phyloP scores from a whole-genome alignment of 257 asterid species.

The Hygrophila difformis region DNA sequence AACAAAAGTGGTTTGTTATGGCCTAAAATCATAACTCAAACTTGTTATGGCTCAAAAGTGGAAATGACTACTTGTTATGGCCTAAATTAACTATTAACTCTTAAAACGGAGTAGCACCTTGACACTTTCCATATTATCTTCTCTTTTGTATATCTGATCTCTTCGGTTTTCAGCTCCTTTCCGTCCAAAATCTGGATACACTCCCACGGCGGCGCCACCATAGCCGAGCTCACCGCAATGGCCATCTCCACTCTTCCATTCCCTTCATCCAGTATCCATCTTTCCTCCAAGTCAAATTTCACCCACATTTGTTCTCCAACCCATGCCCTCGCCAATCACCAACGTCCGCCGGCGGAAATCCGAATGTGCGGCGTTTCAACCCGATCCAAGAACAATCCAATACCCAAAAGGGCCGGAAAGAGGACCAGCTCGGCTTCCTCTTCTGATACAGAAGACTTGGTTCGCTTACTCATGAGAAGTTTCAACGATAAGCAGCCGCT shows the following conservation, averaged over 20 bases:
- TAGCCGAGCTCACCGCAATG: too few relatives aligned
- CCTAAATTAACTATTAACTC: too few relatives aligned
- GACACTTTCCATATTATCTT: too few relatives aligned
- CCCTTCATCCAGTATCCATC: conserved; percentile 19
- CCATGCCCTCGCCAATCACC: conserved; percentile 11
- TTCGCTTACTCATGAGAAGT: conserved; percentile 43
- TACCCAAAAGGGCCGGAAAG: conserved; percentile 20
- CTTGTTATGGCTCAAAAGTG: too few relatives aligned
- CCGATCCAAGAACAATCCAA: conserved; percentile 29
- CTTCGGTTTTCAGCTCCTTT: too few relatives aligned
- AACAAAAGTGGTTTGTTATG: too few relatives aligned
- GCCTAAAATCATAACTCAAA: too few relatives aligned
- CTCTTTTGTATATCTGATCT: too few relatives aligned
- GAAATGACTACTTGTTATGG: too few relatives aligned
- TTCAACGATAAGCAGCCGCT: conserved; percentile 54
- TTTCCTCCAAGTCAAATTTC: conserved; percentile 13
- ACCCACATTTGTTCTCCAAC: conserved; percentile 14
- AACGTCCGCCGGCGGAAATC: conserved; percentile 16
- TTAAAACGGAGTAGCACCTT: too few relatives aligned
- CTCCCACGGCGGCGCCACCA: too few relatives aligned
- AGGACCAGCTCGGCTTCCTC: conserved; percentile 14
- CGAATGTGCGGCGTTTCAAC: conserved; percentile 33
- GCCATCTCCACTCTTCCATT: conserved; percentile 19
- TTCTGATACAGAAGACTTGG: conserved; percentile 64
- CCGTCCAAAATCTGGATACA: too few relatives aligned